These are phyloP conservation scores for Candida anutae DNA, from an alignment of 1,139 yeast genomes.

Conservation along the genomic window DNA sequence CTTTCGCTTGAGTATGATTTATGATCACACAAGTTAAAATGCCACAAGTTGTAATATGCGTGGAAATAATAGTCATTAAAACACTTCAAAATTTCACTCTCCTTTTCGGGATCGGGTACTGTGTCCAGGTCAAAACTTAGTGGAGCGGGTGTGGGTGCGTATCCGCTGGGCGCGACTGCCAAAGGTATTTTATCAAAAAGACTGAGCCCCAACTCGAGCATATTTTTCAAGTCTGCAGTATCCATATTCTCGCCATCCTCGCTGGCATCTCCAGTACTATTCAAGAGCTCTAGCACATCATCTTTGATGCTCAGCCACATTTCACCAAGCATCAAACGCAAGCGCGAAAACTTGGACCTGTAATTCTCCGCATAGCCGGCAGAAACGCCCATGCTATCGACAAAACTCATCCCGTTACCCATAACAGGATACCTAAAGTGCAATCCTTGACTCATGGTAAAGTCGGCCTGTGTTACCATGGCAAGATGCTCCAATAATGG, in stretches of 20 bases:
- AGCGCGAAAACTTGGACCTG: conserved; percentile 52
- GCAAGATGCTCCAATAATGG: conserved; percentile 66
- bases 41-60: conserved; percentile 71
- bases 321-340: conserved; percentile 55
- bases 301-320: conserved; percentile 57
- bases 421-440: conserved; percentile 69
- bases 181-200: conserved; percentile 63
- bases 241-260: conserved; percentile 1
- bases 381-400: conserved; percentile 33
- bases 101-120: conserved; percentile 7
- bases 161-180: conserved; percentile 20
- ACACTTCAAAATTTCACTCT: conserved; percentile 20
- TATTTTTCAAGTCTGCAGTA: conserved; percentile 3
- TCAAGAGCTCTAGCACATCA: conserved; percentile 35
- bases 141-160: conserved; percentile 37
- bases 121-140: conserved; percentile 23
- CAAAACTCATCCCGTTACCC: conserved; percentile 62
- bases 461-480: conserved; percentile 61
- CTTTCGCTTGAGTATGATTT: not conserved
- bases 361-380: conserved; percentile 49
- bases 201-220: conserved; percentile 47
- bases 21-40: conserved; percentile 61
- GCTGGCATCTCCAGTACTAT: conserved; percentile 10
- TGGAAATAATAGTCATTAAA: conserved; percentile 51
- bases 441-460: conserved; percentile 62